Conservation (phyloP, 2,329 filamentous ascomycete species). For the Pestalotiopsis sp. region DNA sequence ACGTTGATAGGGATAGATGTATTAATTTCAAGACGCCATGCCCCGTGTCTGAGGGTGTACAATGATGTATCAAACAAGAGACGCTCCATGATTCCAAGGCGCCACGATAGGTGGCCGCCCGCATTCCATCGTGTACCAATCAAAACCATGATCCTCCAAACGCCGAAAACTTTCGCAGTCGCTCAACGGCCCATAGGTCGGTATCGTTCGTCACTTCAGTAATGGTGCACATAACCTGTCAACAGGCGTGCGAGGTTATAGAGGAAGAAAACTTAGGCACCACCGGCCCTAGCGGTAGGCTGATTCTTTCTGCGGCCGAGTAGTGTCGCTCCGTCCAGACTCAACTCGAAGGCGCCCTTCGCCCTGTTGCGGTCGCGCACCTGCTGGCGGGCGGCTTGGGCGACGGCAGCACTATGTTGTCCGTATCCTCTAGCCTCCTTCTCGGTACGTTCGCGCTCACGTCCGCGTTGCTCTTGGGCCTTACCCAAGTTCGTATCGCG, state of each 20-base stretch:
- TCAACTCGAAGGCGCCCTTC: slow-evolving; percentile 88
- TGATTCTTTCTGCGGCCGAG: slow-evolving; percentile 66
- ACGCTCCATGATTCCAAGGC: slow-evolving; percentile 1
- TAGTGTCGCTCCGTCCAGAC: slow-evolving; percentile 85
- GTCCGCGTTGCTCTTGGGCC: slow-evolving; percentile 49
- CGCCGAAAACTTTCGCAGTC: background rate
- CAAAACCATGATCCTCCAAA: background rate
- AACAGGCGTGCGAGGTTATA: background rate
- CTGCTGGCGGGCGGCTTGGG: slow-evolving; percentile 80
- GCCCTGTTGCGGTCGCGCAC: slow-evolving; percentile 68
- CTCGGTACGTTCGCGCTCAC: slow-evolving; percentile 41
- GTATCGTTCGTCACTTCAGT: background rate
- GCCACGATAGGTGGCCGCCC: background rate
- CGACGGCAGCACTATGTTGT: slow-evolving; percentile 83
- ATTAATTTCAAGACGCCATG: slow-evolving; percentile 15
- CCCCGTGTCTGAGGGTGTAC: slow-evolving; percentile 8
- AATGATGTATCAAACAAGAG: slow-evolving; percentile 9
- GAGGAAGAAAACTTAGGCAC: slow-evolving; percentile 22
- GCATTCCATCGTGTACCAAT: slow-evolving; percentile 3
- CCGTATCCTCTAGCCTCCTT: slow-evolving; percentile 72
- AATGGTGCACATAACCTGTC: background rate
- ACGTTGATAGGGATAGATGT: background rate
- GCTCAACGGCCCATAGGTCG: background rate
- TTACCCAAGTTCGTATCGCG: slow-evolving; percentile 72
- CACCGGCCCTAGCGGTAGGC: slow-evolving; percentile 45